A percentile compares a stretch with the other conserved stretches of the same genome.
These are phyloP conservation scores for Malus hybrid DNA, from an alignment of 331 rosid species.

Conservation along the genomic window DNA sequence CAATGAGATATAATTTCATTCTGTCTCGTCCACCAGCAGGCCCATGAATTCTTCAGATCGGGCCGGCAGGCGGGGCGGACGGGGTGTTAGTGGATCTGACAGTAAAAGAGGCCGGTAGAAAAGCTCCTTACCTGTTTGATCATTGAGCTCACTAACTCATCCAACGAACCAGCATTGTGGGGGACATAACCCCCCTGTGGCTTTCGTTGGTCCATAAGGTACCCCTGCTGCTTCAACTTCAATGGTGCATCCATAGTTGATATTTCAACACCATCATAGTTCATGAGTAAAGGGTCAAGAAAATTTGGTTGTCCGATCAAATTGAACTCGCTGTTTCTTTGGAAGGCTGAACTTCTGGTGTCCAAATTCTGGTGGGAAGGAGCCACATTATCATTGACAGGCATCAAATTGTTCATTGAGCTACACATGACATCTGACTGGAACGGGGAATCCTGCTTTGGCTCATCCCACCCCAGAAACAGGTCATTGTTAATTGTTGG, in stretches of 20 bases:
- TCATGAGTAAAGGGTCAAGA: conserved; percentile 37
- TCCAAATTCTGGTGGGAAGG: conserved; percentile 29
- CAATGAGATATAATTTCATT: too few species aligned
- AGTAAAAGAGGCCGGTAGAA: neutral
- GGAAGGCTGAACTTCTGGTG: conserved; percentile 25
- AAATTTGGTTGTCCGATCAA: conserved; percentile 11
- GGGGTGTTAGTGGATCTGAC: neutral
- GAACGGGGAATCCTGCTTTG: conserved; percentile 38
- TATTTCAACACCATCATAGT: conserved; percentile 34
- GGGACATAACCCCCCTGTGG: conserved; percentile 27
- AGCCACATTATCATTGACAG: conserved; percentile 37
- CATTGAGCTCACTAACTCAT: conserved; percentile 54
- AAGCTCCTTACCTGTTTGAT: conserved; percentile 50
- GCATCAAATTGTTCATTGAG: conserved; percentile 35
- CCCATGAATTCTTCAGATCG: too few species aligned
- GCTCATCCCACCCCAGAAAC: conserved; percentile 52
- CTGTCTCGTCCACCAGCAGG: too few species aligned
- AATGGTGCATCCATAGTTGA: conserved; percentile 26
- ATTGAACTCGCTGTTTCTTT: conserved; percentile 34
- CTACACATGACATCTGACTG: conserved; percentile 28
- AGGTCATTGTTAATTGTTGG: conserved; percentile 26
- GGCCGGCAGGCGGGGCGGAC: too few species aligned
- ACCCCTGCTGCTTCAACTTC: conserved; percentile 28
- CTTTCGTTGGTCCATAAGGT: conserved; percentile 41
- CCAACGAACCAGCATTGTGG: conserved; percentile 53